Base-by-base conservation (phyloP, 2,329 filamentous ascomycete species). In the Colletotrichum tabaci region DNA sequence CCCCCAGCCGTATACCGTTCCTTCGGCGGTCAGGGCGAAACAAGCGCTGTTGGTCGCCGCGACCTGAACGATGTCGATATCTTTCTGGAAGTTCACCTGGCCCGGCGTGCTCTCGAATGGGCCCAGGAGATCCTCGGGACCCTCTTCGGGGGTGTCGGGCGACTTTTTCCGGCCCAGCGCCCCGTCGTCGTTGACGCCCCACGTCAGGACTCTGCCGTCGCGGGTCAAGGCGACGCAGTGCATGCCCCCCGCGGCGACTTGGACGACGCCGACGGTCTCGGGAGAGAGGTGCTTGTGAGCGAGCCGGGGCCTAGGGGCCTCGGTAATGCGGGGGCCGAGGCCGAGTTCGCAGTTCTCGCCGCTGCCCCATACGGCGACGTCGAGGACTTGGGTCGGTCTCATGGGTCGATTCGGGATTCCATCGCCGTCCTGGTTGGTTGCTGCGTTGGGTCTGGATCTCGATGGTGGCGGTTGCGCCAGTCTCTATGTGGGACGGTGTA, bases 111-210 rank as follows among this genome's bases (percentile, higher is more conserved):
- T 85, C 76, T 92, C 90, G 26, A 68, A 72, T 0, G 47, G n/a
- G 7, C 61, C 60, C 55, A 70, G 40, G 2, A 60, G 23, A 47
- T 81, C 81, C 61, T 86, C 84, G 15, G 82, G 82, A 69, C 86
- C 82, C 21, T 82, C 78, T 18, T 86, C 85, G 57, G 86, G 84
- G 4, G 67, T 26, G 10, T 67, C 61, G 1, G 69, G 7, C 13
- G 69, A 21, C 12, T 75, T 92, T 73, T 88, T 84, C 75, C 91
- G 84, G 18, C 90, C 90, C 56, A 93, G 85, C 4, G 90, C 90
- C 67, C 88, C 88, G 74, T 90, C 88, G 74, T 92, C 89, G 77
- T 92, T 92, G 74, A 91, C 89, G 58, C 91, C 91, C 90, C 91
- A 92, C 26, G 89, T 91, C 58, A 90, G 80, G 73, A 92, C 87